Percentiles rank a stretch among this genome's conserved stretches.
Evolutionary conservation across 768 basidiomycete species (phyloP).

Genomic region (Pleurotus ostreatus): DNA sequence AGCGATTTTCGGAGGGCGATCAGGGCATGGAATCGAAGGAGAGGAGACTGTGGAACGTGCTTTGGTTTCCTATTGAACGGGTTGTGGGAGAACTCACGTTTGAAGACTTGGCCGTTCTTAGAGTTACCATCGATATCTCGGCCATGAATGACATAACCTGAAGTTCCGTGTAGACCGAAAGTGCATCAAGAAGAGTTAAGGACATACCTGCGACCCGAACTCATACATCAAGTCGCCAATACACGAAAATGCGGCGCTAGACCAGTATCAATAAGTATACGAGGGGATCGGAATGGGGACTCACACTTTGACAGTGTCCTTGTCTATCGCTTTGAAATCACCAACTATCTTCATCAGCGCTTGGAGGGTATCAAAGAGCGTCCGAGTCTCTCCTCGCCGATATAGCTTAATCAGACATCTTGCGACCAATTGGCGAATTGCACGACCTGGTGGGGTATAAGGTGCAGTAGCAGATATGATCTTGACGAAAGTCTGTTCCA

Average conservation of each 20-base stretch:
- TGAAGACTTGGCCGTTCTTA: conserved; percentile 72
- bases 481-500: conserved; percentile 66
- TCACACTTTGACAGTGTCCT: conserved; percentile 64
- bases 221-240: conserved; percentile 86
- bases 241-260: conserved; percentile 79
- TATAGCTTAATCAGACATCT: conserved; percentile 76
- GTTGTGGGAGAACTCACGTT: conserved; percentile 34
- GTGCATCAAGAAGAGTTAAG: neutral
- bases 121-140: conserved; percentile 65
- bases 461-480: conserved; percentile 60
- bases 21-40: conserved; percentile 81
- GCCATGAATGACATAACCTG: conserved; percentile 96
- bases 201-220: conserved; percentile 77
- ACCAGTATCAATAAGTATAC: conserved; percentile 5
- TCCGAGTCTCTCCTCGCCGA: conserved; percentile 75
- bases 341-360: conserved; percentile 67
- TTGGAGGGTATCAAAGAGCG: conserved; percentile 85
- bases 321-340: conserved; percentile 66
- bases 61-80: conserved; percentile 8
- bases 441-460: conserved; percentile 82
- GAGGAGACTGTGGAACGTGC: conserved; percentile 50
- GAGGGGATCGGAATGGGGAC: conserved; percentile 19
- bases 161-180: neutral
- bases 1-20: conserved; percentile 73
- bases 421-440: conserved; percentile 73